Conservation (phyloP, 73 alveolate genomes). For the Paramecium pentaurelia region DNA sequence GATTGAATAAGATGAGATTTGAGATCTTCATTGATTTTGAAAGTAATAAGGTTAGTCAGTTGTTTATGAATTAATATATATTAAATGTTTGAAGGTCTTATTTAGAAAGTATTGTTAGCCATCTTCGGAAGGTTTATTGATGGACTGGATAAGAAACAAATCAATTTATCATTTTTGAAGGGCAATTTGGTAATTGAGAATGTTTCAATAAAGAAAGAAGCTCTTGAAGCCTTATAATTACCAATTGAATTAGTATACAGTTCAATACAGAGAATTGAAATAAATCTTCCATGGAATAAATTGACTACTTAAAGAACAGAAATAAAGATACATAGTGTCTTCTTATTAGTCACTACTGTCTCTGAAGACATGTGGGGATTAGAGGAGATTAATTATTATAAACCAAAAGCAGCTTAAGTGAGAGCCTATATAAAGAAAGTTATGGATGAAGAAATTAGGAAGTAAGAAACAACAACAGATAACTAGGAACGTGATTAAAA, state of each 20-base stretch:
- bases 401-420: neutral
- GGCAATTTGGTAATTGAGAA: conserved; percentile 18
- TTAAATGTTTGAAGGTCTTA: neutral
- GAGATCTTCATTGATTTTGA: neutral
- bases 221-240: neutral
- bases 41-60: neutral
- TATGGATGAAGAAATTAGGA: neutral
- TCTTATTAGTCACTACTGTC: neutral
- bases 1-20: neutral
- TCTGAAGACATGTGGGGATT: neutral
- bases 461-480: neutral
- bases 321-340: conserved; percentile 1
- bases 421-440: neutral
- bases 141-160: conserved; percentile 1
- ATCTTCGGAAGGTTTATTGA: conserved; percentile 31
- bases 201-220: conserved; percentile 20
- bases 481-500: neutral
- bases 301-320: neutral
- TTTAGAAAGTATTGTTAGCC: neutral
- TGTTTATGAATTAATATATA: neutral
- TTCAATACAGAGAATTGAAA: neutral
- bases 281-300: conserved; percentile 11
- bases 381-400: neutral
- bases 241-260: conserved; percentile 29
- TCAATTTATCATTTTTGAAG: neutral